Percentiles rank a stretch among this genome's conserved stretches.
phyloP scores from a whole-genome alignment of 345 rosid species.

The Populus euphratica region DNA sequence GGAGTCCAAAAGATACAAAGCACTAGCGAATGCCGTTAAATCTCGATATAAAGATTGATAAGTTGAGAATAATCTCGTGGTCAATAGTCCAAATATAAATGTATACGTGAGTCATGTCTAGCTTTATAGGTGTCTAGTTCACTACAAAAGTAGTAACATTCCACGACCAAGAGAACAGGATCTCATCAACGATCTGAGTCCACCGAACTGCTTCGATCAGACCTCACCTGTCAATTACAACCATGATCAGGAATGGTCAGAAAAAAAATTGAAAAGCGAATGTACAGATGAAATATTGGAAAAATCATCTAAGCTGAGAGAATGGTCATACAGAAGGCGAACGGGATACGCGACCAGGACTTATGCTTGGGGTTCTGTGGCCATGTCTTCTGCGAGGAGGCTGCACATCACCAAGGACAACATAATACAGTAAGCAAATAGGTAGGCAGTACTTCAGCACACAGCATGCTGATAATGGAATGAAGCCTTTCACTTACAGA shows the following conservation, averaged over 20 bases:
- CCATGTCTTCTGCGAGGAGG: conserved; percentile 27
- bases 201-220: conserved; percentile 31
- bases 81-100: too few relatives aligned
- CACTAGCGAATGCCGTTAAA: too few relatives aligned
- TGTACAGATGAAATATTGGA: not conserved
- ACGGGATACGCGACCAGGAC: conserved; percentile 24
- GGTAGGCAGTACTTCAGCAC: not conserved
- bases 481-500: conserved; percentile 48
- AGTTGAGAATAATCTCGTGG: not conserved
- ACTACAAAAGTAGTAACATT: not conserved
- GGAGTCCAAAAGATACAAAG: not conserved
- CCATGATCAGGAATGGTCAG: not conserved
- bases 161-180: not conserved
- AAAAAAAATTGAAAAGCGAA: not conserved
- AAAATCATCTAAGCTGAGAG: not conserved
- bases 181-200: conserved; percentile 7
- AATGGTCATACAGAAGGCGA: conserved; percentile 33
- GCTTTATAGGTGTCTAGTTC: not conserved
- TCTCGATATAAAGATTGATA: not conserved
- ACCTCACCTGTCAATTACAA: conserved; percentile 44
- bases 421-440: not conserved
- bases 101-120: not conserved
- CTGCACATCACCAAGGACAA: conserved; percentile 3
- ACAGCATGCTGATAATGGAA: not conserved
- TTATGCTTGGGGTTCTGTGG: conserved; percentile 17